Evolutionary conservation across 2,329 filamentous ascomycete species (phyloP).

Genomic region (Colletotrichum eremochloae): DNA sequence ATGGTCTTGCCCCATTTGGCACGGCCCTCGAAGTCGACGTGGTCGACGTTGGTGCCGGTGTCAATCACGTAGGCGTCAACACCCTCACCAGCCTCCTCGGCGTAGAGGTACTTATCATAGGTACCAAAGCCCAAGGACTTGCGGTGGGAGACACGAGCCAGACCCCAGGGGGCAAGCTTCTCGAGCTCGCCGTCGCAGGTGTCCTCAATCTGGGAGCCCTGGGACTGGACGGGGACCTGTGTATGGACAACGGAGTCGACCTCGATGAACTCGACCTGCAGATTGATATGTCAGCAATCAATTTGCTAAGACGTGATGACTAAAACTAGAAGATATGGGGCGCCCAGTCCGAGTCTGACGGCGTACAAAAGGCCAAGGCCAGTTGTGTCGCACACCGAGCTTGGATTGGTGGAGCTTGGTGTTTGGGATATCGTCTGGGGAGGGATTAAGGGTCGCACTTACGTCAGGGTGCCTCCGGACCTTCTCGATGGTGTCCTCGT

Average conservation of each 20-base stretch:
- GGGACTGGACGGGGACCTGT: conserved; percentile 63
- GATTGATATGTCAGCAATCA: conserved; percentile 28
- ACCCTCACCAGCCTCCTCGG: conserved; percentile 90
- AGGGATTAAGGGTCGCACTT: conserved; percentile 63
- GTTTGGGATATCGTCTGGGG: not conserved
- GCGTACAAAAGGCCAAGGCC: conserved; percentile 7
- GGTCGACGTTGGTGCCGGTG: conserved; percentile 92
- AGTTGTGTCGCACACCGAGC: not conserved
- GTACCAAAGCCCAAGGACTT: conserved; percentile 87
- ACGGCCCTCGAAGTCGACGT: conserved; percentile 97
- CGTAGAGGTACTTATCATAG: conserved; percentile 99
- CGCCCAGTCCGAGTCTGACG: not conserved
- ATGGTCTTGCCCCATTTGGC: conserved; percentile 98
- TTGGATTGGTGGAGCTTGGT: conserved; percentile 4
- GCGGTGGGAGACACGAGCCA: conserved; percentile 97
- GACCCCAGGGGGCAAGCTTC: conserved; percentile 97
- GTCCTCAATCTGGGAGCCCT: conserved; percentile 51
- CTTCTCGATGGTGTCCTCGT: conserved; percentile 91
- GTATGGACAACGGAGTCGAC: conserved; percentile 93
- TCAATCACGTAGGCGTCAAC: conserved; percentile 99
- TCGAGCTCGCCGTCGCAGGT: conserved; percentile 74
- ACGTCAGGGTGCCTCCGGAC: conserved; percentile 97
- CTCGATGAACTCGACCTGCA: conserved; percentile 97
- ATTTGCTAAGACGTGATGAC: conserved; percentile 3
- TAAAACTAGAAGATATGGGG: not conserved